Base-by-base conservation (phyloP, 2,329 filamentous ascomycete genomes). In the Nemania abortiva region DNA sequence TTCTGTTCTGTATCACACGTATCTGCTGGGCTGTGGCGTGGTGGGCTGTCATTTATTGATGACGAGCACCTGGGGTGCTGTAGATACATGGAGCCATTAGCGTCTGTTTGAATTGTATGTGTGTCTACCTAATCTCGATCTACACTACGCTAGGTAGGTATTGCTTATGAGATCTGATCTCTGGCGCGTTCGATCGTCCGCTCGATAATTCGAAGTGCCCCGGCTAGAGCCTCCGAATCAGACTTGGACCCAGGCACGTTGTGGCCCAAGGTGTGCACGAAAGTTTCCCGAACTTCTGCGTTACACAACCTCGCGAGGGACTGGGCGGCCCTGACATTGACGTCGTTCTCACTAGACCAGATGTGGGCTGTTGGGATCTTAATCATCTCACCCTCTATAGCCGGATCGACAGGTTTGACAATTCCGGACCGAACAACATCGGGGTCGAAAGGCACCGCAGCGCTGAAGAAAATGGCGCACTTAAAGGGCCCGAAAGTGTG, bases 391-490 rank as follows among this genome's bases (percentile, higher is more conserved):
- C 74, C 76, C 58, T 77, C 75, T 39, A 60, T 69, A 57, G 64
- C 73, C 56, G 75, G 75, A 71, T 76, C 73, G 56, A 77, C 65
- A 49, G 70, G 71, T 53, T 73, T 73, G 22, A 77, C 49, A 11
- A 74, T 65, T 29, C 74, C 74, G 65, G 60, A 63, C 61, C 73
- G 58, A 60, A 75, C 68, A 10, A 70, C 68, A 60, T 75, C 74
- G n/a, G 75, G 73, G 42, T 79, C 75, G 53, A 77, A 69, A 6
- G 78, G 76, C 52, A 74, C 62, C 54, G 72, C 74, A 5, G 77
- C 77, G 65, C 76, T 77, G 68, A 79, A 76, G 55, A 79, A 74
- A 39, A 79, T 76, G 50, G 73, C 77, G 62, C 78, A 79, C 56
- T 75, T 76, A 54, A 79, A 72, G 10, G 60, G 62, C 45, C 74